Base-by-base conservation (phyloP, 2,329 filamentous ascomycete species). In the Pestalotiopsis sp. region DNA sequence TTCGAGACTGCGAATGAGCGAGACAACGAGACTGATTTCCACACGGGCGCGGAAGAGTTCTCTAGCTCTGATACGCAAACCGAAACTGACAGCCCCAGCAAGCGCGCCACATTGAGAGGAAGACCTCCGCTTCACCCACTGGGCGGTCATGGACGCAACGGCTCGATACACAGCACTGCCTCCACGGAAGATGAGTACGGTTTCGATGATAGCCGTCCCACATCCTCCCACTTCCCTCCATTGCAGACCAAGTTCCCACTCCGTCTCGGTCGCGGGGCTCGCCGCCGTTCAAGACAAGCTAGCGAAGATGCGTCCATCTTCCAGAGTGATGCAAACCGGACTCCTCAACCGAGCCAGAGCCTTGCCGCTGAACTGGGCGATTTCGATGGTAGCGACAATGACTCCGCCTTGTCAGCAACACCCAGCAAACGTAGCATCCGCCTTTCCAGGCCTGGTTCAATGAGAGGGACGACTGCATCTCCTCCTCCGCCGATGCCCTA, bases 281-380 rank as follows among this genome's bases (percentile, higher is more conserved):
- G 87, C 65, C 86, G 90, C 67, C 87, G 89, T 67, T 90, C 91
- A 12, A 85, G 89, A 72, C 86, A 88, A 60, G 81, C 83, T 67
- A 90, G 88, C 75, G 88, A 91, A 72, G 89, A 90, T 70, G 86
- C 86, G 2, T 36, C 31, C 31, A 78, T 78, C 60, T 81, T 88
- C 70, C 85, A 85, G 58, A 86, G 87, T 69, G 86, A 84, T 71
- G 79, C 79, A 61, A 76, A 81, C 67, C 82, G 82, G 60, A 88
- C 86, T 3, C 83, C 88, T 11, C 82, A 86, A 68, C 81, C 75
- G 20, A 87, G 89, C 17, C 93, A 97, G 82, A 98, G 92, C 76
- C 84, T 99, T 64, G 97, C 96, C 78, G 94, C 94, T 55, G 96
- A 99, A 80, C 87, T 99, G 57, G 93, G 92, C 66, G 93, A 94